Evolutionary conservation across 2,329 filamentous ascomycete genomes (phyloP).

Genomic region (Aschersonia sp.): DNA sequence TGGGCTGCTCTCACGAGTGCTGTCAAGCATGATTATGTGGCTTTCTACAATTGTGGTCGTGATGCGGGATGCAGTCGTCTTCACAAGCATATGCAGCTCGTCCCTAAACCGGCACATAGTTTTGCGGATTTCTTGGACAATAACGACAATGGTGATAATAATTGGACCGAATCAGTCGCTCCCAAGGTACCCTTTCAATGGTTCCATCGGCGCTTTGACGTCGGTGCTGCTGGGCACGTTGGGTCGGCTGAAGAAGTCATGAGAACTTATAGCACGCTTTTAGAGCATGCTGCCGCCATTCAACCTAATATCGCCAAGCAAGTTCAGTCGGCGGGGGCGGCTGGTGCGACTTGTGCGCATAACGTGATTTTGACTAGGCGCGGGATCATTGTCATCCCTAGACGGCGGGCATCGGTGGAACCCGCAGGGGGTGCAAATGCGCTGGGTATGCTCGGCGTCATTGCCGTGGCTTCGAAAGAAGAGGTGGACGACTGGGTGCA

Average conservation of each 20-base stretch:
- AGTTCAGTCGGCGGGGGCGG: slow-evolving; percentile 3
- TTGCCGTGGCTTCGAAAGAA: slow-evolving; percentile 6
- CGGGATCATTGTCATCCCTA: slow-evolving; percentile 32
- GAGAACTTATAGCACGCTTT: slow-evolving; percentile 9
- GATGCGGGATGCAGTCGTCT: slow-evolving; percentile 28
- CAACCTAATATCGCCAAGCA: too few relatives aligned
- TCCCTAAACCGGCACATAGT: slow-evolving; percentile 12
- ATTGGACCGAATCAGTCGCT: slow-evolving; percentile 1
- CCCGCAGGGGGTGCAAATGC: slow-evolving; percentile 25
- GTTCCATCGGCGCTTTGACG: slow-evolving; percentile 17
- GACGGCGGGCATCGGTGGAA: slow-evolving; percentile 17
- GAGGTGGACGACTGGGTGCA: neutral
- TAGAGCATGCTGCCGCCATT: neutral
- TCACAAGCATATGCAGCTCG: slow-evolving; percentile 34
- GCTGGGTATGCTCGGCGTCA: slow-evolving; percentile 30
- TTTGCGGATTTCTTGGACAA: slow-evolving; percentile 13
- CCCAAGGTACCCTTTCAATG: slow-evolving; percentile 18
- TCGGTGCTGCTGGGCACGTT: slow-evolving; percentile 5
- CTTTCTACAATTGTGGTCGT: slow-evolving; percentile 31
- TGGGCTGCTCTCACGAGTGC: slow-evolving; percentile 15
- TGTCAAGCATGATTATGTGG: slow-evolving; percentile 17
- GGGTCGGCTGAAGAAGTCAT: neutral
- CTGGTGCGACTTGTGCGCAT: slow-evolving; percentile 13
- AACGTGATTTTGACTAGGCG: slow-evolving; percentile 28
- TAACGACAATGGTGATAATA: neutral